Conservation (phyloP, 345 rosid genomes). For the Sonneratia caseolaris region DNA sequence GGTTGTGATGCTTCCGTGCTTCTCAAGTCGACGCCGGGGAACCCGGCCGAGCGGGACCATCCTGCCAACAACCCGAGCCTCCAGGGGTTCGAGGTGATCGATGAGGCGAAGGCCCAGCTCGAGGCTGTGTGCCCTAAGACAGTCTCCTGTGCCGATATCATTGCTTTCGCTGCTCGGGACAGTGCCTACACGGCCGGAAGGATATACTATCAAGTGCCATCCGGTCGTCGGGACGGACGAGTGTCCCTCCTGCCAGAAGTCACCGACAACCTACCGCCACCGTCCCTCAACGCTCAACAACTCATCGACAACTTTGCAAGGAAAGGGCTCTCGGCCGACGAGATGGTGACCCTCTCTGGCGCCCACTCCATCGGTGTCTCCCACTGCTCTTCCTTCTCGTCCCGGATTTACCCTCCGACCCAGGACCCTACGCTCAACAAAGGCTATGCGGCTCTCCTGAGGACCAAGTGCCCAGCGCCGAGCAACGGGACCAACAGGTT, state of each 20-base stretch:
- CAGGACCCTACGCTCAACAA: conserved; percentile 32
- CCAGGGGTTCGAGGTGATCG: conserved; percentile 38
- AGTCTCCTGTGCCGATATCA: conserved; percentile 42
- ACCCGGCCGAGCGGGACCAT: conserved; percentile 24
- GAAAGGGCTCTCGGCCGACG: conserved; percentile 30
- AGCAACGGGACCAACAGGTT: not conserved
- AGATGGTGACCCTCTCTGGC: conserved; percentile 45
- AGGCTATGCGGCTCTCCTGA: conserved; percentile 22
- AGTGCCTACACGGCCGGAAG: conserved; percentile 19
- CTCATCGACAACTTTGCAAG: conserved; percentile 16
- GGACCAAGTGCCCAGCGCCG: conserved; percentile 26
- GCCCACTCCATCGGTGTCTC: conserved; percentile 39
- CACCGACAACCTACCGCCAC: conserved; percentile 20
- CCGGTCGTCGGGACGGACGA: conserved; percentile 38
- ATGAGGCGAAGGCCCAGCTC: conserved; percentile 25
- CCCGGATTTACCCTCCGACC: conserved; percentile 19
- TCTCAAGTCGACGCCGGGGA: conserved; percentile 17
- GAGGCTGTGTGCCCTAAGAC: conserved; percentile 28
- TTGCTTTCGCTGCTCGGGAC: conserved; percentile 39
- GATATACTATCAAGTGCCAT: conserved; percentile 21
- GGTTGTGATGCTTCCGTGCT: conserved; percentile 26
- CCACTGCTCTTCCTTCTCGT: conserved; percentile 29
- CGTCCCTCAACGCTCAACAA: conserved; percentile 15
- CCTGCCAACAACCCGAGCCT: conserved; percentile 28
- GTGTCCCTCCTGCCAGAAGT: conserved; percentile 21